Conservation (phyloP, 257 asterid species). For the Solanum chmielewskii region DNA sequence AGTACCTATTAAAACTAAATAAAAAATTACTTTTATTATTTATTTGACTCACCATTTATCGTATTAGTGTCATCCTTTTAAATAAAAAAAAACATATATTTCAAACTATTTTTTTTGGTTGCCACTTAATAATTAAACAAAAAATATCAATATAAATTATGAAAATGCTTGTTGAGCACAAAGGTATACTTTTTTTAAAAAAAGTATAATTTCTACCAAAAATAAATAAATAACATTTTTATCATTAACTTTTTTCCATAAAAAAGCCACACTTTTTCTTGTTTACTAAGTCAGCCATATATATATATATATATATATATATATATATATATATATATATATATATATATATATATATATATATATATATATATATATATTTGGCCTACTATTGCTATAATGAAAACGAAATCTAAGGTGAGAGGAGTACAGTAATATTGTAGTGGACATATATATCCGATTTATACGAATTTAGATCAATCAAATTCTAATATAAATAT, state of each 20-base stretch:
- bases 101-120: not conserved
- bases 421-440: not conserved
- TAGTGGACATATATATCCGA: not conserved
- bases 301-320: not conserved
- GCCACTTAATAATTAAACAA: not conserved
- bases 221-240: not conserved
- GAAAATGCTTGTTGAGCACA: not conserved
- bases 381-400: not conserved
- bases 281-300: not conserved
- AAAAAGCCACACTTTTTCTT: not conserved
- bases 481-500: too few relatives aligned
- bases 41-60: not conserved
- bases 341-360: not conserved
- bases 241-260: not conserved
- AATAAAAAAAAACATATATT: not conserved
- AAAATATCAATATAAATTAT: not conserved
- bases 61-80: not conserved
- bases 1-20: too few relatives aligned
- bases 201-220: not conserved
- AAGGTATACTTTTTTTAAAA: not conserved
- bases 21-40: not conserved
- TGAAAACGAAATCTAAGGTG: not conserved
- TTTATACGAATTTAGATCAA: too few relatives aligned
- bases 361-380: too few relatives aligned
- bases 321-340: too few relatives aligned